Evolutionary conservation across 2,329 filamentous ascomycete species (phyloP).

Genomic region (Ophiognomonia clavigignenti-juglandacearum): DNA sequence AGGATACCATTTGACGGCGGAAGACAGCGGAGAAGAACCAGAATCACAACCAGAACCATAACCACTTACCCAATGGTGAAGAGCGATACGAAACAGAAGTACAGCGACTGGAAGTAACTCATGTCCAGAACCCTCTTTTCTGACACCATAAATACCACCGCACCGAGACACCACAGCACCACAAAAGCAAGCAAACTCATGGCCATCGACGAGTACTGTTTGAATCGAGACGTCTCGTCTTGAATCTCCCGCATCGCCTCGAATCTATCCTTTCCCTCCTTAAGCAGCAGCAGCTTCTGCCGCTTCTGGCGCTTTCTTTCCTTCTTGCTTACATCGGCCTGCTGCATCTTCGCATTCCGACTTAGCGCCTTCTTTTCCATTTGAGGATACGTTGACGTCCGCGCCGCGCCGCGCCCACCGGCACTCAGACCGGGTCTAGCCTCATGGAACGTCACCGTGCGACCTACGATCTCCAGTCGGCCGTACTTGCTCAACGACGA

Average conservation of each 20-base stretch:
- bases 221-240: conserved; percentile 54
- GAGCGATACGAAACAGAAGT: conserved; percentile 80
- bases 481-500: conserved; percentile 25
- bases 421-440: conserved; percentile 15
- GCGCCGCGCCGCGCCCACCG: conserved; percentile 23
- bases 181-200: conserved; percentile 65
- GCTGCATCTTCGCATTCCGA: conserved; percentile 22
- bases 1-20: too few relatives aligned
- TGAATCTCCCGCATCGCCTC: conserved; percentile 79
- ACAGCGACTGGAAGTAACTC: conserved; percentile 75
- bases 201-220: conserved; percentile 68
- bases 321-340: not conserved
- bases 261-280: conserved; percentile 66
- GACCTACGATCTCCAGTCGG: conserved; percentile 28
- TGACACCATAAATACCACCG: conserved; percentile 60
- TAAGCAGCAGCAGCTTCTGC: conserved; percentile 37
- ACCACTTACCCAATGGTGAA: conserved; percentile 82
- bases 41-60: too few relatives aligned
- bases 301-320: conserved; percentile 17
- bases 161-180: conserved; percentile 75
- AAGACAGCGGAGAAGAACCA: too few relatives aligned
- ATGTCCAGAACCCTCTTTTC: conserved; percentile 55
- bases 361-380: conserved; percentile 13
- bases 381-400: not conserved
- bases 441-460: conserved; percentile 29